Evolutionary conservation across 2,329 filamentous ascomycete species (phyloP), one percentile per base, ranked within the genome.

Genomic region (Calonectria leucothoes): DNA sequence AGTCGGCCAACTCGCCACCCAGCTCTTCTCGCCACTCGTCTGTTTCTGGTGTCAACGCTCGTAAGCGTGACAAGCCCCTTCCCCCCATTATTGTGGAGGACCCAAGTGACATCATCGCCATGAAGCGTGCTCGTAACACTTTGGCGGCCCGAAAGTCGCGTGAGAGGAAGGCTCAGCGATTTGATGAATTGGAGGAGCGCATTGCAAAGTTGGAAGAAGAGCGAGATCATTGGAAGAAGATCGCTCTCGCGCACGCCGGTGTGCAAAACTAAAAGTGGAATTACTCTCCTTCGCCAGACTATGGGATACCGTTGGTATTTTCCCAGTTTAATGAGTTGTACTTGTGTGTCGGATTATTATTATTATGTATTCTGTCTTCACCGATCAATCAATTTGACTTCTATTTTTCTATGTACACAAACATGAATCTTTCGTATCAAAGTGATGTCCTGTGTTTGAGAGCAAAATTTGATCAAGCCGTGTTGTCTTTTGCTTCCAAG

Each of bases 81-180:
- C 93, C 94, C 75, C 93, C 93, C 8, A 96, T 98, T 82, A 87
- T 93, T 74, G 91, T 95, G 45, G 91, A 93, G 33, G 94, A 98
- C 78, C 91, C 92, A 0, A 86, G 80, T 51, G 96, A 98, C 81
- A 91, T 90, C 12, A 84, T 94, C n/a, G 95, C 95, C 25, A 91
- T 96, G 89, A 98, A 98, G 92, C 94, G 96, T 83, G 96, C 95
- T 65, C 94, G 95, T 78, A 98, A 98, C 84, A 98, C 95, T 11
- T 91, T 97, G 83, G 96, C 96, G 23, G 96, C 96, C 80, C 95
- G 96, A 78, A 98, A 98, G 87, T 98, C 95, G 73, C 93, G 96
- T 66, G 93, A 95, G 81, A 93, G 95, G 77, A 98, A 98, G 88
- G 92, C 94, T 71, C 89, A 93, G 82, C 91, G 93, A 78, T 89